Base-by-base conservation (phyloP, 352 stramenopile genomes). In the Phytophthora pluvialis region DNA sequence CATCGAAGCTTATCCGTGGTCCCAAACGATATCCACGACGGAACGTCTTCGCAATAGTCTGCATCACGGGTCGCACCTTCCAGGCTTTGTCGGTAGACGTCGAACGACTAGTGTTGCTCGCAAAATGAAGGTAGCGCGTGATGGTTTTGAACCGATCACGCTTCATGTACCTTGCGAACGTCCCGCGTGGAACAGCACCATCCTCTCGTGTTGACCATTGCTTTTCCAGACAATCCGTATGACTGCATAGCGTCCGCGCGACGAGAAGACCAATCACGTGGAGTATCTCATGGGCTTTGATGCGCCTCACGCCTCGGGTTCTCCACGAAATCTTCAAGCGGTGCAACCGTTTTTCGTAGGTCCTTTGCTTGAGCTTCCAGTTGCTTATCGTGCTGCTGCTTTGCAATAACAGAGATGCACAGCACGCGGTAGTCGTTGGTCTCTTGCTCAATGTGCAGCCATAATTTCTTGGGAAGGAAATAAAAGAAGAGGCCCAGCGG, bases 31-130 rank as follows among this genome's bases (percentile, higher is more conserved):
- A 64, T 0, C 51, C 43, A 0, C 57, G 43, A 1, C 40, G 38
- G 39, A 72, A 67, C 13, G 51, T 67, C 9, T 63, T 62, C 9
- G 64, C 57, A 8, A 67, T 28, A 0, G 31, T n/a, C 12, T 70
- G 28, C 4, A 65, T 6, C 0, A 63, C 31, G 2, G 43, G 55
- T 1, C 55, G 10, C 5, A 60, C 13, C 45, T 67, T 53, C 35
- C 25, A 72, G 1, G 64, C 64, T 12, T 60, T 64, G 12, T 66
- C 57, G 1, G 3, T 9, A 8, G 29, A 16, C 38, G 33, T 9
- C 3, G 15, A n/a, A n/a, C n/a, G n/a, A n/a, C n/a, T n/a, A n/a
- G n/a, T n/a, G n/a, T 29, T 57, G 55, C 33, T 53, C n/a, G 40
- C 10, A n/a, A 72, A 67, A 10, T 59, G 56, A 1, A 72, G 49